Conservation (phyloP, 2,329 filamentous ascomycete genomes). For the Fusarium haematococcum region DNA sequence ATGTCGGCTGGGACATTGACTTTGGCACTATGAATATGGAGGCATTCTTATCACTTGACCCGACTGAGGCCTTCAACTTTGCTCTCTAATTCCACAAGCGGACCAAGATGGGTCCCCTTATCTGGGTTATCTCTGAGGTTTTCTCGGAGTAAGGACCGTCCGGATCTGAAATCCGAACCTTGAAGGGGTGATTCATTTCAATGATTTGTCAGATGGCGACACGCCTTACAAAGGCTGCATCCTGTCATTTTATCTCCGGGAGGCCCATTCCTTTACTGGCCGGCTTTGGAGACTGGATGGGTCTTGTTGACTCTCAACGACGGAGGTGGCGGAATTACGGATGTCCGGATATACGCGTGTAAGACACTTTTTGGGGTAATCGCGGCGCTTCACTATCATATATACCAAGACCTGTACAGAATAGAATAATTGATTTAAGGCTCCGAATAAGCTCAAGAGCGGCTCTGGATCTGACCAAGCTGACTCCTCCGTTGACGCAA, state of each 20-base stretch:
- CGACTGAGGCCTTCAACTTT: constrained; percentile 43
- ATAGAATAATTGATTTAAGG: not conserved
- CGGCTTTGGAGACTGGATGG: constrained; percentile 11
- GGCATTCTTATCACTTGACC: constrained; percentile 47
- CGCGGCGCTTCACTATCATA: not conserved
- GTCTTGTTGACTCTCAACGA: not conserved
- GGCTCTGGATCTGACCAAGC: not conserved
- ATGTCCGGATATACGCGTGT: constrained; percentile 7
- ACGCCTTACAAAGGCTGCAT: not conserved
- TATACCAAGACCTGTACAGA: constrained; percentile 4
- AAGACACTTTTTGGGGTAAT: not conserved
- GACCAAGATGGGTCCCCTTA: not conserved
- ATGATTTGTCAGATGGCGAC: constrained; percentile 5
- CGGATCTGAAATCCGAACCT: not conserved
- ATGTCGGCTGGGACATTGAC: constrained; percentile 47
- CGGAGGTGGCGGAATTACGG: constrained; percentile 3
- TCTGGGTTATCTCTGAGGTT: not conserved
- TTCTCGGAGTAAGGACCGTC: not conserved
- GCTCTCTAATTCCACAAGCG: constrained; percentile 19
- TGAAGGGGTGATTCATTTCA: not conserved
- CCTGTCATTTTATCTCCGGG: not conserved
- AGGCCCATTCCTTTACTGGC: not conserved
- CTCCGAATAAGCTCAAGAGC: not conserved
- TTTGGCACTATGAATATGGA: constrained; percentile 50
- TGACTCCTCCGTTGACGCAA: not conserved